Evolutionary conservation across 257 asterid genomes (phyloP).

Genomic region (Solanum boliviense): DNA sequence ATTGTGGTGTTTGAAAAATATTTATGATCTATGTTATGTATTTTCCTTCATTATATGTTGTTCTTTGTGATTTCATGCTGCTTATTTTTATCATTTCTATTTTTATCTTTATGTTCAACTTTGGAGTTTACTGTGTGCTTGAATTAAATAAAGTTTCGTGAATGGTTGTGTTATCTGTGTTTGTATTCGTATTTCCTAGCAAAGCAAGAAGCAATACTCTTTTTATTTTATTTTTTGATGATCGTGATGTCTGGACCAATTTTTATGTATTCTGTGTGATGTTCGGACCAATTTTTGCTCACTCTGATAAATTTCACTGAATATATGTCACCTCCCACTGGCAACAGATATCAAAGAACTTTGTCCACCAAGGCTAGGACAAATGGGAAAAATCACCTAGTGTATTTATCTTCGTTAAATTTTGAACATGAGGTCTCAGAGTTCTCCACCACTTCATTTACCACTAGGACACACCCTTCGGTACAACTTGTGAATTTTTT

Average conservation of each 20-base stretch:
- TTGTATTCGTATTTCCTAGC: neutral
- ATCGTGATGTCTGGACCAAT: neutral
- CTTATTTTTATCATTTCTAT: neutral
- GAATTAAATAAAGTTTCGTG: neutral
- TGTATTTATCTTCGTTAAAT: no score
- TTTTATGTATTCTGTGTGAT: no score
- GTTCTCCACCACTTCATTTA: neutral
- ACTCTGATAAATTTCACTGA: no score
- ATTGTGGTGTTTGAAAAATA: neutral
- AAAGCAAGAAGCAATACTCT: neutral
- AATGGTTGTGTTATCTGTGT: neutral
- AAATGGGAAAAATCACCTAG: no score
- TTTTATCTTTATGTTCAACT: neutral
- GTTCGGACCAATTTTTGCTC: neutral
- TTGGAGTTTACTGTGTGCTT: neutral
- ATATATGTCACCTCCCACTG: neutral
- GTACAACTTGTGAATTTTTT: no score
- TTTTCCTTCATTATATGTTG: neutral
- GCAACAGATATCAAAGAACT: neutral
- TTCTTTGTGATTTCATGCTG: neutral
- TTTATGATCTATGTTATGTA: neutral
- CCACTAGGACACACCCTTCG: neutral
- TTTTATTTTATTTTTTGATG: no score
- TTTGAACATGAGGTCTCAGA: no score
- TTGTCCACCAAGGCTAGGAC: neutral